Evolutionary conservation across 345 rosid species (phyloP), one percentile per base, ranked within the genome.

Genomic region (Arabidopsis suecica): DNA sequence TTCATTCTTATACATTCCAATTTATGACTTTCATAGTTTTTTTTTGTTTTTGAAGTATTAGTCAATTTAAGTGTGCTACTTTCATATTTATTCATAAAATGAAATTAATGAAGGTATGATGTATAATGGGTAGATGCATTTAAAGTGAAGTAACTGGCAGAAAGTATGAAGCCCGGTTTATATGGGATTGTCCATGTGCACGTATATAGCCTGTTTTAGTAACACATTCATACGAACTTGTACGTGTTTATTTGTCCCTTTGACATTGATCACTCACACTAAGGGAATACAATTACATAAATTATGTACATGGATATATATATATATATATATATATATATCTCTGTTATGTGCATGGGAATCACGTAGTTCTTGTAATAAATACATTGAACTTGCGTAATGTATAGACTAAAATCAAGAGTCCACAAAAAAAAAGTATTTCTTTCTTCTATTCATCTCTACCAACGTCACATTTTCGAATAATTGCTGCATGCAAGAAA

Each of bases 141-240:
- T 64, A 65, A 65, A 65, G 49, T 65, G 65, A 71, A 34, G 62
- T 53, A 41, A 20, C 38, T 33, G 64, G 57, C 64, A 18, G 20
- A 55, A 8, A 65, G 12, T 14, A 55, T 34, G 28, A 56, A 56
- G 58, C 36, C 71, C 78, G 66, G 58, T 74, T 44, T 56, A 56
- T 22, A 33, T 8, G 72, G 71, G n/a, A 65, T 45, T 59, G 59
- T 65, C 77, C 72, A 74, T 74, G 78, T 74, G 78, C 58, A 55
- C 37, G 20, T 38, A 30, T 44, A 23, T 32, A 61, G 30, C 23
- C 42, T 50, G 16, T 33, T 73, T 54, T 13, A 33, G 4, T 20
- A 11, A 18, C 58, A 74, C 20, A 44, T 62, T 42, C 63, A 53
- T 54, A 33, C 64, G 48, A 64, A 64, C n/a, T 45, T 65, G 38